Evolutionary conservation across 495 filamentous ascomycete genomes (phyloP), one percentile per base, ranked within the genome.

Genomic region (Durotheca rogersii): DNA sequence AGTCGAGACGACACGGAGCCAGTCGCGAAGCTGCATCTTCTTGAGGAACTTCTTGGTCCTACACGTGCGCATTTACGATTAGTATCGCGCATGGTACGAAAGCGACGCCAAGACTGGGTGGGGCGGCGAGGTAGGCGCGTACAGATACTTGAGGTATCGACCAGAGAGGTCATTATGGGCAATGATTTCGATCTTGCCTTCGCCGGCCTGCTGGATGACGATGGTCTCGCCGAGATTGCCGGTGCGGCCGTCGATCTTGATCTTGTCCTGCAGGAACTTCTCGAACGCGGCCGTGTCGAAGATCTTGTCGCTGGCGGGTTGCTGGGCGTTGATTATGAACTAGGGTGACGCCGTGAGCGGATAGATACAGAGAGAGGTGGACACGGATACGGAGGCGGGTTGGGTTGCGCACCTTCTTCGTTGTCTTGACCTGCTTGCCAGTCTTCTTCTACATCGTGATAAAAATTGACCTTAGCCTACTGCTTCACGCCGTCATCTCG

Each of bases 41-140:
- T 98, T 98, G 73, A 98, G 88, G 86, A 94, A 98, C 81, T 97
- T 98, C 88, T 98, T 98, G 71, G 93, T 98, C 73, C 91, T 96
- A 60, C 58, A 43, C 18, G 58, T 42, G 20, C 14, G 7, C 48
- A 30, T 35, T 41, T n/a, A n/a, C n/a, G n/a, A 31, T 59, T 32
- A 58, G 37, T 46, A 45, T 30, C 17, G 45, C 29, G 12, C 16
- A 15, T 9, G 33, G n/a, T 29, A 32, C 15, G 3, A 11, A n/a
- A 25, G 6, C 3, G 17, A 23, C 38, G 2, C 9, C 3, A 6
- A 19, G 7, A n/a, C 2, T 6, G 12, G 10, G 1, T 17, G 4
- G 33, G 2, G n/a, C 21, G 7, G 14, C 43, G 27, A 23, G 12
- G 20, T 32, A 37, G n/a, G n/a, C n/a, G 80, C 91, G 59, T 78